phyloP scores from a whole-genome alignment of 1,139 yeast species.

The Saccharomycopsis hybrid region DNA sequence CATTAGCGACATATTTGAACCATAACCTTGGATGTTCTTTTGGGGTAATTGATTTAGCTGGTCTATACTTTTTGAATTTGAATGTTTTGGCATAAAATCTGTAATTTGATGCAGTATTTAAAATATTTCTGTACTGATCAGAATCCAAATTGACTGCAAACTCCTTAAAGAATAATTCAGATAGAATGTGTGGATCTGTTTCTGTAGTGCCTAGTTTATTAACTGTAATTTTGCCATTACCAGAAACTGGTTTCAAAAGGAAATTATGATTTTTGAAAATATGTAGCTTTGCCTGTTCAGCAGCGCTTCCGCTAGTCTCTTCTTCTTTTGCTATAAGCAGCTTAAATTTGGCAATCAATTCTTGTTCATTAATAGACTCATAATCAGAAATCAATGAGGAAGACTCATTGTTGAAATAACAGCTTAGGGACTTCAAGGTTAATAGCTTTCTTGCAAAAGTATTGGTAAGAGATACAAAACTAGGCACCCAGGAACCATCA shows the following conservation, averaged over 20 bases:
- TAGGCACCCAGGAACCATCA: slow-evolving; percentile 78
- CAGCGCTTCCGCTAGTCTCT: slow-evolving; percentile 11
- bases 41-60: slow-evolving; percentile 43
- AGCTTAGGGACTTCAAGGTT: slow-evolving; percentile 65
- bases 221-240: slow-evolving; percentile 74
- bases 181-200: slow-evolving; percentile 61
- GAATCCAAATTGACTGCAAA: slow-evolving; percentile 81
- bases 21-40: slow-evolving; percentile 71
- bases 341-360: slow-evolving; percentile 39
- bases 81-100: slow-evolving; percentile 74
- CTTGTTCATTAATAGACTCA: slow-evolving; percentile 37
- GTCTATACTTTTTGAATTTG: slow-evolving; percentile 67
- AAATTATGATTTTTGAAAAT: slow-evolving; percentile 44
- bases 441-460: slow-evolving; percentile 69
- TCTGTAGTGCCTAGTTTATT: slow-evolving; percentile 75
- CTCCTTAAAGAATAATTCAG: slow-evolving; percentile 79
- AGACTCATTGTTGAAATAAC: slow-evolving; percentile 81
- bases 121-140: slow-evolving; percentile 73
- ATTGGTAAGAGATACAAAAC: slow-evolving; percentile 70
- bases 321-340: slow-evolving; percentile 31
- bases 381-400: slow-evolving; percentile 40
- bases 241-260: slow-evolving; percentile 81
- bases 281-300: slow-evolving; percentile 20
- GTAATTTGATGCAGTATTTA: slow-evolving; percentile 77
- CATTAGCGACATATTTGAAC: slow-evolving; percentile 73